Base-by-base conservation (phyloP, 768 basidiomycete species). In the Trametes elegans region DNA sequence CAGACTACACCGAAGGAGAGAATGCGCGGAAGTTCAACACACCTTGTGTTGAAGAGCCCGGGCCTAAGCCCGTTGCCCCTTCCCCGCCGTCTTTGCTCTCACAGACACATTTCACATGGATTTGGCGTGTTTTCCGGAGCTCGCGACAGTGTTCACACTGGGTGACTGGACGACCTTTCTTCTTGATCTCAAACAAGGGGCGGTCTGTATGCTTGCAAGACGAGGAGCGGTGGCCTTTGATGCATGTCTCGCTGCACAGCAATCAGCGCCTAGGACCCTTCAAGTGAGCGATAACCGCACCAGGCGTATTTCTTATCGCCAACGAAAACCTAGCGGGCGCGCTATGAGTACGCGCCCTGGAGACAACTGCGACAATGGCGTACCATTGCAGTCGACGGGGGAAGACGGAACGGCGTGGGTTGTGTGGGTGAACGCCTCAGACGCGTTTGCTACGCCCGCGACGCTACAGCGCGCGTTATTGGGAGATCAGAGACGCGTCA, bases 201-300 rank as follows among this genome's bases (percentile, higher is more conserved):
- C 93, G 82, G 69, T 93, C 90, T 49, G 83, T 87, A 68, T 96
- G 93, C 66, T 84, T 86, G 74, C 93, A 96, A 27, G 84, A 80
- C 14, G 90, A 91, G 14, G 93, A 94, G 44, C 93, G 83, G 72
- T 96, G 93, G 16, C 93, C 93, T 73, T 93, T 93, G 72, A 94
- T 94, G 75, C 93, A 96, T 62, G 90, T 88, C 76, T 90, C 90
- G 71, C 92, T 93, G 41, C 32, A 16, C 19, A 24, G 7, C 63
- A 21, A 41, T 35, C 55, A 45, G 40, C 7, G 42, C n/a, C 19
- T 32, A n/a, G 26, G 49, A 46, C 29, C 58, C 48, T 36, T 51
- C 51, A 56, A 53, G 35, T 52, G 53, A 50, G 51, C 53, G 39
- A n/a, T 51, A 1, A 21, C 18, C 52, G 10, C 68, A 90, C 88